Conservation (phyloP, 2,329 filamentous ascomycete species). For the Cucurbitaria berberidis region DNA sequence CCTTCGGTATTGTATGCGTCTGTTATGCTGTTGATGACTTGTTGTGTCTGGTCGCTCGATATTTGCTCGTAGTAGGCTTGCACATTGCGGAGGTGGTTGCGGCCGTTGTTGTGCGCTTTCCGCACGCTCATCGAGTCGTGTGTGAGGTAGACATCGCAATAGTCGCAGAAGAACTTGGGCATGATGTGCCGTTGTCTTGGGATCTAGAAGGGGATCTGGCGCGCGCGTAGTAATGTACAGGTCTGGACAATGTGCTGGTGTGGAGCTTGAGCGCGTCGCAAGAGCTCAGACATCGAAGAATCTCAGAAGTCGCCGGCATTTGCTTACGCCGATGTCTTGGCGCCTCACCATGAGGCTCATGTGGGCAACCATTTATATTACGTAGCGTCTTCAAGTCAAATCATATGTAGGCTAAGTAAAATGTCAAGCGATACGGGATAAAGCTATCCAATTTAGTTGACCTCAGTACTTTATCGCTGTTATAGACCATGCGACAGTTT, state of each 20-base stretch:
- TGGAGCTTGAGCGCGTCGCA: slow-evolving; percentile 25
- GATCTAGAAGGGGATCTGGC: neutral
- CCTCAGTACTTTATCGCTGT: too few relatives aligned
- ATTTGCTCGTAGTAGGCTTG: slow-evolving; percentile 99
- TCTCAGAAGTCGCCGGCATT: slow-evolving; percentile 18
- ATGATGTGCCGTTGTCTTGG: slow-evolving; percentile 11
- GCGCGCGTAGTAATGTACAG: neutral
- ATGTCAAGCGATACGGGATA: too few relatives aligned
- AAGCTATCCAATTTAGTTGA: too few relatives aligned
- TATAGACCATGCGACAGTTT: too few relatives aligned
- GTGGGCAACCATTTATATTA: too few relatives aligned
- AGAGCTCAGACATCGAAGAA: slow-evolving; percentile 27
- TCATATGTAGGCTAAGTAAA: too few relatives aligned
- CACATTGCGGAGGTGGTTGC: slow-evolving; percentile 96
- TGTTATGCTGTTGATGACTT: slow-evolving; percentile 97
- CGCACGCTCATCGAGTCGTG: slow-evolving; percentile 99
- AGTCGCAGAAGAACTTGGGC: slow-evolving; percentile 68
- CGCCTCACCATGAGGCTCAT: neutral
- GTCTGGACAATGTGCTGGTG: neutral
- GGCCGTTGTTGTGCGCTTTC: slow-evolving; percentile 95
- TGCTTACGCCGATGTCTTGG: slow-evolving; percentile 24
- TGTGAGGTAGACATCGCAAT: slow-evolving; percentile 99
- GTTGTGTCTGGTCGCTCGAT: slow-evolving; percentile 97
- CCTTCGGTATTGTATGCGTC: slow-evolving; percentile 94
- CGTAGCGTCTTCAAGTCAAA: too few relatives aligned